Percentiles rank a stretch among this genome's conserved stretches.
Evolutionary conservation across 257 asterid genomes (phyloP).

Genomic region (Fraxinus pennsylvanica): DNA sequence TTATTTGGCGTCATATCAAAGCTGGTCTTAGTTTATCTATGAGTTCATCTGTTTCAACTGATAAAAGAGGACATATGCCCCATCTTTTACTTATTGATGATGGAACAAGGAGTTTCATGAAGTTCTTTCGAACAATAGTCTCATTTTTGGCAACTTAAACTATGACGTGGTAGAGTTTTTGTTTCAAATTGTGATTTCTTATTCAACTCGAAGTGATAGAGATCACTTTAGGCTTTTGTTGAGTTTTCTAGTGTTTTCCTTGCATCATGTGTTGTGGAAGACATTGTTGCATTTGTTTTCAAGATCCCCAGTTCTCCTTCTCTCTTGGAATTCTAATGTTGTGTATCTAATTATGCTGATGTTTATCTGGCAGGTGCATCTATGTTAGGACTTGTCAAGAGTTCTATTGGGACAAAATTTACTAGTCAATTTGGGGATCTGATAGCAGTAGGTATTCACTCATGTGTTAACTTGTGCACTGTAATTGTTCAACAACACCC

Average conservation of each 20-base stretch:
- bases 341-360: background rate
- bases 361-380: slow-evolving; percentile 61
- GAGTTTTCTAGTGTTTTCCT: background rate
- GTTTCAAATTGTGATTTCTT: background rate
- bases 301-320: background rate
- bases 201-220: background rate
- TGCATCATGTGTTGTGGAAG: background rate
- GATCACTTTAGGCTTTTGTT: background rate
- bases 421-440: slow-evolving; percentile 94
- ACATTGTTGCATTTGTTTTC: background rate
- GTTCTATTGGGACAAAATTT: slow-evolving; percentile 93
- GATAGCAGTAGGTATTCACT: slow-evolving; percentile 68
- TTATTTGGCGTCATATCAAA: background rate
- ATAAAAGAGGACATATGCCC: background rate
- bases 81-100: background rate
- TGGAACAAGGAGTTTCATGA: background rate
- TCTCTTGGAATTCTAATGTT: background rate
- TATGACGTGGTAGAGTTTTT: background rate
- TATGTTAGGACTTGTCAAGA: slow-evolving; percentile 86
- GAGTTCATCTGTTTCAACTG: background rate
- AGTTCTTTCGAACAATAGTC: background rate
- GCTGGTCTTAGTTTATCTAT: background rate
- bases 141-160: background rate
- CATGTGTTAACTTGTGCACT: background rate
- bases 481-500: background rate